Conservation (phyloP, 31 red algal species). For the Pterothamnion heteromorphum region DNA sequence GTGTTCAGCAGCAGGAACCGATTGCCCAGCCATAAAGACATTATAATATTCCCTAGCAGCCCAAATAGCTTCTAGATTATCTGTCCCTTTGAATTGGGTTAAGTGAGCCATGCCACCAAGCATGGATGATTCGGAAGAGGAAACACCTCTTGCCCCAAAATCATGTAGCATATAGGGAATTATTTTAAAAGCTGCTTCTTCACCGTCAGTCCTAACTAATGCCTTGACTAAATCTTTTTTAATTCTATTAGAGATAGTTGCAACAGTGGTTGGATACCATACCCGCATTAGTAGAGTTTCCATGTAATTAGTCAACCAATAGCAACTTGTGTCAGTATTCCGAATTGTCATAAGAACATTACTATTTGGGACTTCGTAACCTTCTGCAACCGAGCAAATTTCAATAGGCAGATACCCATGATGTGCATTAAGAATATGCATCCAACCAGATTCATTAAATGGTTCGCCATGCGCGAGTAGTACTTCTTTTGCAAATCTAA, state of each 20-base stretch:
- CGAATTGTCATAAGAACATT: constrained; percentile 9
- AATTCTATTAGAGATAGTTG: neutral
- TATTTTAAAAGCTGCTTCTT: neutral
- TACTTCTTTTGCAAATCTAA: neutral
- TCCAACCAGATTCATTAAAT: neutral
- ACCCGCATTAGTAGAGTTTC: constrained; percentile 7
- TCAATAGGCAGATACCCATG: neutral
- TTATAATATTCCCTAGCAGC: neutral
- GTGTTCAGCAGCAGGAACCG: neutral
- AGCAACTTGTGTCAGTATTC: neutral
- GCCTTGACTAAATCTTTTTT: neutral
- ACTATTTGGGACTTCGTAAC: neutral
- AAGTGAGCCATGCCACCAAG: neutral
- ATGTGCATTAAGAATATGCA: constrained; percentile 2
- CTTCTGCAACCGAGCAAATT: neutral
- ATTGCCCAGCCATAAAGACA: neutral
- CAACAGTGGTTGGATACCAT: constrained; percentile 10
- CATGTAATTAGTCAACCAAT: constrained; percentile 7
- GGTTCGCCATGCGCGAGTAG: neutral
- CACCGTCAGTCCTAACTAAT: neutral
- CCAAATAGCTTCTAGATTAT: neutral
- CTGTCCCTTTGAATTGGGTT: neutral
- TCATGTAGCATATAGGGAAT: neutral
- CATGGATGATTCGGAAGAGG: neutral
- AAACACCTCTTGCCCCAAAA: neutral